Evolutionary conservation across 805 yeast genomes (phyloP), one percentile per base, ranked within the genome.

Genomic region (Starmerella scarabaei): DNA sequence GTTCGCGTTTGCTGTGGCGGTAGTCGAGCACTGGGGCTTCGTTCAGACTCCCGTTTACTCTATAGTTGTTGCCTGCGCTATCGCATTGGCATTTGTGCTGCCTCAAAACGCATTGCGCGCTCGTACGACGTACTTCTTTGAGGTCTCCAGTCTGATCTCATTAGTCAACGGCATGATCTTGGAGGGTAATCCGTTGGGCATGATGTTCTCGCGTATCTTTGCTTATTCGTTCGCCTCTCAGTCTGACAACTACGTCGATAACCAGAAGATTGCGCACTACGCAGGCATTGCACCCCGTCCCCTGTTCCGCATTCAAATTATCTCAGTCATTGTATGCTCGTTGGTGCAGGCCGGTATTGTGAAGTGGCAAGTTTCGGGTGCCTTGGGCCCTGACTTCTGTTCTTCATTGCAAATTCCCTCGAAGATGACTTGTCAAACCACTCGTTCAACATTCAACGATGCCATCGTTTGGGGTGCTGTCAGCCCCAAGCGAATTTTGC

Each of bases 151-250:
- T 11, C 57, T 74, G 45, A 38, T 46, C 40, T 45, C 73, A 54
- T 63, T 75, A 51, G 69, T 75, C 43, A 59, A 70, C 36, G 76
- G 77, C 24, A 71, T 72, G 48, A 72, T 75, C 3, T 52, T 69
- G 27, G 74, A 75, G 17, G 74, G 75, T 35, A 69, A 72, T 40
- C 74, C 73, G 21, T 54, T 63, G 34, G 77, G 76, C 3, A 54
- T 69, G 45, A 68, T 68, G 65, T 61, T 67, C 18, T 54, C 72
- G 42, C 72, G 72, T 43, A 67, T 71, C 1, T 66, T 63, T 37
- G 76, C 75, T 32, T 70, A 73, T 36, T 73, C 74, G 51, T 73
- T 75, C 44, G 77, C 72, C 52, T 68, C 71, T 30, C 80, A 75
- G 58, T 79, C 80, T 11, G 72, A 75, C 44, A 68, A 63, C 53